Conservation (phyloP, 2,329 filamentous ascomycete genomes). For the Colletotrichum lentis region DNA sequence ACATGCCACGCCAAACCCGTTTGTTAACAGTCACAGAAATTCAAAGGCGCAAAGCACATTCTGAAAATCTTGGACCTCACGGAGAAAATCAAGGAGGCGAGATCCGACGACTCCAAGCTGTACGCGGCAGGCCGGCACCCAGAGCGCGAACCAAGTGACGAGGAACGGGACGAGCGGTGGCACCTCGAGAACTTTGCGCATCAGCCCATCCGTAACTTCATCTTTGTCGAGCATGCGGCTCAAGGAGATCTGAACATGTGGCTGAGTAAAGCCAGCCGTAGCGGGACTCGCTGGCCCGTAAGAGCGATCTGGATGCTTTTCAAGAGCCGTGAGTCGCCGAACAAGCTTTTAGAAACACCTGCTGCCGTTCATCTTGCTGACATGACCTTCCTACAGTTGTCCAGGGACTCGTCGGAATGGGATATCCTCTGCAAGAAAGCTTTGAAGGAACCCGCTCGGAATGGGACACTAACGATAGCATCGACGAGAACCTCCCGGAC, state of each 20-base stretch:
- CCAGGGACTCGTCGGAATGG: slow-evolving; percentile 42
- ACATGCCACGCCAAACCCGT: too few relatives aligned
- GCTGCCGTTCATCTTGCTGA: slow-evolving; percentile 11
- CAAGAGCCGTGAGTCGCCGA: slow-evolving; percentile 21
- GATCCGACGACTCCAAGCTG: neutral
- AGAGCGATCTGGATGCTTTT: slow-evolving; percentile 34
- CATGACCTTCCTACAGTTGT: slow-evolving; percentile 40
- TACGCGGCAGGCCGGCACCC: neutral
- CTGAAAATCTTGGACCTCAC: slow-evolving; percentile 43
- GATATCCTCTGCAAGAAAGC: slow-evolving; percentile 38
- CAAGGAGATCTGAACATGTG: slow-evolving; percentile 40
- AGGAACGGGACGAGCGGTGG: slow-evolving; percentile 15
- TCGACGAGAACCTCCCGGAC: slow-evolving; percentile 27
- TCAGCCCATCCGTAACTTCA: slow-evolving; percentile 29
- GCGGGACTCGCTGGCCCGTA: slow-evolving; percentile 15
- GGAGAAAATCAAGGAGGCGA: slow-evolving; percentile 18
- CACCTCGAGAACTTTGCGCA: neutral
- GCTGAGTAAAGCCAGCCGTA: slow-evolving; percentile 31
- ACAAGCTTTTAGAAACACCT: neutral
- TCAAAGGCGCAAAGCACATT: slow-evolving; percentile 42
- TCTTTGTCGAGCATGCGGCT: slow-evolving; percentile 44
- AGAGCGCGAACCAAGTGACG: neutral
- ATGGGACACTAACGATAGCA: slow-evolving; percentile 21
- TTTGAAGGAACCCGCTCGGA: slow-evolving; percentile 1
- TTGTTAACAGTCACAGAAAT: slow-evolving; percentile 38